A percentile compares a stretch with the other conserved stretches of the same genome.
Evolutionary conservation across 257 asterid genomes (phyloP).

Genomic region (Nicotiana noctiflora): DNA sequence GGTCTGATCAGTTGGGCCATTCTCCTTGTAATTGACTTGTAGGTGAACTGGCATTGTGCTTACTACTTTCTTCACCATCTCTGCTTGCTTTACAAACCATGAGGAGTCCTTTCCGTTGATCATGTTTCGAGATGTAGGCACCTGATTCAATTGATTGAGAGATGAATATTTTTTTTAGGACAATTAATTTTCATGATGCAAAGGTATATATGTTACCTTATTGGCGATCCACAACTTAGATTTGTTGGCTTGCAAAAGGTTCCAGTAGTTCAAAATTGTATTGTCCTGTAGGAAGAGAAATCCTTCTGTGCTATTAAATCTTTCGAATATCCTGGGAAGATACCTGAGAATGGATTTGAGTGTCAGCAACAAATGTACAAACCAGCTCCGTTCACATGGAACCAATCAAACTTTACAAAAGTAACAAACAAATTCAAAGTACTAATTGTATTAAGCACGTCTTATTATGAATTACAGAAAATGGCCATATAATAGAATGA

Average conservation of each 20-base stretch:
- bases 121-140: constrained; percentile 20
- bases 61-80: constrained; percentile 32
- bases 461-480: neutral
- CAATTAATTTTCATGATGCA: neutral
- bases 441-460: neutral
- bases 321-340: constrained; percentile 25
- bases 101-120: constrained; percentile 15
- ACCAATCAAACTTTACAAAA: neutral
- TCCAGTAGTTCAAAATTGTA: constrained; percentile 42
- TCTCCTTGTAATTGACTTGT: constrained; percentile 41
- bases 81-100: constrained; percentile 37
- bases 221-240: constrained; percentile 44
- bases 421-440: neutral
- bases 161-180: neutral
- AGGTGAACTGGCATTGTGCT: constrained; percentile 40
- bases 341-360: constrained; percentile 16
- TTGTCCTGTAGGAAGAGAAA: constrained; percentile 36
- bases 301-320: constrained; percentile 31
- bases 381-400: neutral
- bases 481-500: neutral
- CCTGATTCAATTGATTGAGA: constrained; percentile 8
- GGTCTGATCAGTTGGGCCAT: constrained; percentile 29
- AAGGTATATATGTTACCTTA: constrained; percentile 23
- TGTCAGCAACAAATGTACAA: neutral
- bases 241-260: constrained; percentile 33